These are phyloP conservation scores for Chlorella sp. DNA, from an alignment of 139 green algal genomes.

Conservation along the genomic window DNA sequence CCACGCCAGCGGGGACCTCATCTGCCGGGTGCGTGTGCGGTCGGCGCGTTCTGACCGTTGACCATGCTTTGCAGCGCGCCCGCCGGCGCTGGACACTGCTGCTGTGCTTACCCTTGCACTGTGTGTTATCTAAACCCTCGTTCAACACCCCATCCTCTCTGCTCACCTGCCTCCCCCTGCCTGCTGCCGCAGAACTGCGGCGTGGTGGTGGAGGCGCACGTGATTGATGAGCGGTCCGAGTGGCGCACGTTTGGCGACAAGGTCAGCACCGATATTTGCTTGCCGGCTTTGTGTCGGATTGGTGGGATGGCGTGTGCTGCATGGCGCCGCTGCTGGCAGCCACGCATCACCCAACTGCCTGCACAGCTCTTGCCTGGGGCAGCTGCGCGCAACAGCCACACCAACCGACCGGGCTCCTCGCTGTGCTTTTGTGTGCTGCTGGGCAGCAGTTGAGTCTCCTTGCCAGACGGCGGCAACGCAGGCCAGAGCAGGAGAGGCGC, in stretches of 20 bases:
- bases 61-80: neutral
- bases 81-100: neutral
- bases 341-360: too few relatives aligned
- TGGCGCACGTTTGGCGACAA: conserved; percentile 97
- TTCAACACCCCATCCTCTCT: neutral
- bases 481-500: too few relatives aligned
- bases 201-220: conserved; percentile 85
- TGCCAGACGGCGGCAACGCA: too few relatives aligned
- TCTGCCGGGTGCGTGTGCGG: conserved; percentile 74
- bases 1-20: conserved; percentile 73
- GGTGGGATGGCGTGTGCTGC: too few relatives aligned
- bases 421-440: too few relatives aligned
- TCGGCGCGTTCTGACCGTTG: neutral
- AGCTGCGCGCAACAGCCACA: neutral
- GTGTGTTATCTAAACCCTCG: too few relatives aligned
- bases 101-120: neutral
- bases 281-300: too few relatives aligned
- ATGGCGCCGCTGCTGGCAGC: too few relatives aligned
- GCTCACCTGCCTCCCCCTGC: neutral
- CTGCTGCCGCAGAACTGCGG: conserved; percentile 76
- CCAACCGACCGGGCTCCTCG: too few relatives aligned
- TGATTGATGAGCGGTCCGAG: conserved; percentile 94
- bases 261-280: conserved; percentile 25
- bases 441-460: too few relatives aligned
- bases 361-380: neutral